Conservation (phyloP, 179 eudicot species). For the Spergularia azorica region DNA sequence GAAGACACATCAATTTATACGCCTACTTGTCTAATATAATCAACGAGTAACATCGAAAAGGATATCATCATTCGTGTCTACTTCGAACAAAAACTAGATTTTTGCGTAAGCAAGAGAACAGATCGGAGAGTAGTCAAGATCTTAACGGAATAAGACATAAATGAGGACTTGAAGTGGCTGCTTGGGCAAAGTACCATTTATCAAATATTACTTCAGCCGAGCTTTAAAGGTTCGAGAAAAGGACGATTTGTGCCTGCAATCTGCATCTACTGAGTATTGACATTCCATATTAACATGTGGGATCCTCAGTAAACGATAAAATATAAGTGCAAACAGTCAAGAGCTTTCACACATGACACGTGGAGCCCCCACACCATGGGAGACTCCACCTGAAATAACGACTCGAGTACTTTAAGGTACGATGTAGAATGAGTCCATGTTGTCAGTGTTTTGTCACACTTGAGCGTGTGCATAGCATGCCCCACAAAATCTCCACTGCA, state of each 20-base stretch:
- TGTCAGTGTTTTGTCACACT: conserved; percentile 4
- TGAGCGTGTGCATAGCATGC: not conserved
- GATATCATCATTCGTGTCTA: too few species aligned
- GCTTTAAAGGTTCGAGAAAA: too few species aligned
- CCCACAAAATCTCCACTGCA: conserved; percentile 14
- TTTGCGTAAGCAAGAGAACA: too few species aligned
- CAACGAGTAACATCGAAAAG: too few species aligned
- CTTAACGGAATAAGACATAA: too few species aligned
- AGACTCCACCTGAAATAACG: not conserved
- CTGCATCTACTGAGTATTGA: not conserved
- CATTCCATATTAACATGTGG: not conserved
- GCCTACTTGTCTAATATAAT: too few species aligned
- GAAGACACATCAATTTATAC: too few species aligned
- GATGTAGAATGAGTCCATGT: not conserved
- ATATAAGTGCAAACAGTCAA: not conserved
- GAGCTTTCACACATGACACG: not conserved
- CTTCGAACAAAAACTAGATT: too few species aligned
- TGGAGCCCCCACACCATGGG: not conserved
- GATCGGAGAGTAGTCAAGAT: too few species aligned
- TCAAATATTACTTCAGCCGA: too few species aligned
- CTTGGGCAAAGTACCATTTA: too few species aligned
- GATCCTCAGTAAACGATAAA: not conserved
- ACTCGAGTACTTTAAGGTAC: not conserved
- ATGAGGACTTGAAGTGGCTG: too few species aligned
- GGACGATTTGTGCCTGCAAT: not conserved